Conservation (phyloP, 2,329 filamentous ascomycete species). For the Alternaria atra region DNA sequence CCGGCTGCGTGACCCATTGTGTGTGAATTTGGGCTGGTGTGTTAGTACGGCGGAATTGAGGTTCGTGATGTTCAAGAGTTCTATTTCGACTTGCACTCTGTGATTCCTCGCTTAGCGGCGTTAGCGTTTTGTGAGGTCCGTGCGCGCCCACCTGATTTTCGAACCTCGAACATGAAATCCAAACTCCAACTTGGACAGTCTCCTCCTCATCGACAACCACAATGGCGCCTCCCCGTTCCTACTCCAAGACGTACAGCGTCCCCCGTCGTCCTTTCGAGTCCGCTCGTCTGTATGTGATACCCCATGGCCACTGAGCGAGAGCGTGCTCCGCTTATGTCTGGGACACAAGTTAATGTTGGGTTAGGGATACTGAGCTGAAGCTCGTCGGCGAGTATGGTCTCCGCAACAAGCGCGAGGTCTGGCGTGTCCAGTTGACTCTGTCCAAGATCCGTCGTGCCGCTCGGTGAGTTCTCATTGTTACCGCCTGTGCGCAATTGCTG, state of each 20-base stretch:
- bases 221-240: conserved; percentile 68
- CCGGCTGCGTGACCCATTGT: conserved; percentile 65
- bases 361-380: conserved; percentile 99
- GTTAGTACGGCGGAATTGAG: conserved; percentile 23
- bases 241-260: conserved; percentile 99
- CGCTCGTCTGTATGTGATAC: conserved; percentile 94
- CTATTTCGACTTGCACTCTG: conserved; percentile 1
- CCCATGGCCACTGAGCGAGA: conserved; percentile 94
- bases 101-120: conserved; percentile 2
- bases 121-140: background rate
- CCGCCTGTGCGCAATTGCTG: conserved; percentile 10
- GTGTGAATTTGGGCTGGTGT: conserved; percentile 39
- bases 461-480: conserved; percentile 70
- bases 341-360: conserved; percentile 71
- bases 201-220: conserved; percentile 47
- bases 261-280: conserved; percentile 98
- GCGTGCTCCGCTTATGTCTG: conserved; percentile 99
- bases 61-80: conserved; percentile 7
- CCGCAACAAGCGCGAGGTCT: conserved; percentile 99
- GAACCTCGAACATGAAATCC: background rate
- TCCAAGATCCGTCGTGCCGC: conserved; percentile 99
- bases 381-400: conserved; percentile 99
- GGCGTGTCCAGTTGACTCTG: conserved; percentile 98
- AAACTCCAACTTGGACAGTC: conserved; percentile 21
- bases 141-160: background rate